phyloP scores from a whole-genome alignment of 345 rosid species.

The Anacardium occidentale region DNA sequence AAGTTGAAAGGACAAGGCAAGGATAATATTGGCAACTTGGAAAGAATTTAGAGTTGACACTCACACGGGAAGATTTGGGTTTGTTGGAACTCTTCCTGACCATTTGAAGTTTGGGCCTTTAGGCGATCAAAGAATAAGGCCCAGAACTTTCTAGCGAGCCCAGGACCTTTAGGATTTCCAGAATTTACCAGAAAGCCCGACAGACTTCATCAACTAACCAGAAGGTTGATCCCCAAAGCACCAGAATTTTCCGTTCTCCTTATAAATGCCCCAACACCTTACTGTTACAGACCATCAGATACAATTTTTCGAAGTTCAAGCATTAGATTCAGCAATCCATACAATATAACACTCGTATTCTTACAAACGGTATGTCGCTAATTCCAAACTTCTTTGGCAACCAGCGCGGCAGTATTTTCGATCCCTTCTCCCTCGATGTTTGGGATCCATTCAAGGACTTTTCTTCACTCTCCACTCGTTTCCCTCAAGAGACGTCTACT shows the following conservation, averaged over 20 bases:
- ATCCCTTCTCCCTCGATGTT: constrained; percentile 9
- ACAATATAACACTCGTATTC: not conserved
- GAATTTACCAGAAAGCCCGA: no score
- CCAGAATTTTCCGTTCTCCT: not conserved
- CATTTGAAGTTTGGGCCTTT: no score
- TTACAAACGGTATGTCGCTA: not conserved
- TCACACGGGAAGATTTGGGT: no score
- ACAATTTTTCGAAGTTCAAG: not conserved
- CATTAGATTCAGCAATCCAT: not conserved
- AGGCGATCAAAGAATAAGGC: not conserved
- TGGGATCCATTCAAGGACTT: constrained; percentile 14
- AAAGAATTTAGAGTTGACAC: no score
- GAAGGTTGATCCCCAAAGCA: not conserved
- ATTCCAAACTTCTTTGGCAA: constrained; percentile 17
- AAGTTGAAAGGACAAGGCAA: no score
- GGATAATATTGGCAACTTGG: no score
- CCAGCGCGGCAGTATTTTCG: constrained; percentile 6
- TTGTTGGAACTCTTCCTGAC: no score
- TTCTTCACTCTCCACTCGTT: not conserved
- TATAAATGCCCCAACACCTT: not conserved
- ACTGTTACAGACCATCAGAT: no score
- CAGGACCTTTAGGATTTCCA: not conserved
- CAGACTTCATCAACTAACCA: not conserved
- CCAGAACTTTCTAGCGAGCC: not conserved
- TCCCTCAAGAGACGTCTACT: constrained; percentile 14